phyloP scores from a whole-genome alignment of 176 grass and related monocot genomes.

The Rhipidocladum racemiflorum region DNA sequence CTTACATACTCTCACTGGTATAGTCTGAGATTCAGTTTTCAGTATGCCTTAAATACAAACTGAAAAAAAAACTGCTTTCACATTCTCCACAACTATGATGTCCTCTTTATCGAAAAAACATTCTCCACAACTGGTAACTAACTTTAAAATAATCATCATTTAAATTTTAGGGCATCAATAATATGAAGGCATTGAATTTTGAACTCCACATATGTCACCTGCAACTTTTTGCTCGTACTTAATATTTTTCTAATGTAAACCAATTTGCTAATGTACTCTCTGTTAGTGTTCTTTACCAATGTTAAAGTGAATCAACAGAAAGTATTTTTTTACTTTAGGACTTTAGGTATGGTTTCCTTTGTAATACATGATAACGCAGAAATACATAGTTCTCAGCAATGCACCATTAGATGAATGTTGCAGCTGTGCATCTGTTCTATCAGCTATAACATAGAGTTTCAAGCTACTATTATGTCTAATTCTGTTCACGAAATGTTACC shows the following conservation, averaged over 20 bases:
- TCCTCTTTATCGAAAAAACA: no score
- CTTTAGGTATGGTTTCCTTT: not conserved
- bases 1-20: not conserved
- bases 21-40: not conserved
- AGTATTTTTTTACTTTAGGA: not conserved
- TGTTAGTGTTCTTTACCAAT: not conserved
- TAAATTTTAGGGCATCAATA: not conserved
- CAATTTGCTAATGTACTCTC: not conserved
- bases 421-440: not conserved
- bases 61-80: not conserved
- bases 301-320: not conserved
- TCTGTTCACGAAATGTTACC: slow-evolving; percentile 11
- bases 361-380: not conserved
- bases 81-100: not conserved
- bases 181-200: not conserved
- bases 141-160: not conserved
- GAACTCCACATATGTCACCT: not conserved
- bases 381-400: not conserved
- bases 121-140: not conserved
- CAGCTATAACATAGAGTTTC: not conserved
- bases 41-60: not conserved
- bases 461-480: not conserved
- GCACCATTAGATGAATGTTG: not conserved
- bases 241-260: not conserved
- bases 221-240: not conserved